Evolutionary conservation across 805 yeast genomes (phyloP), one percentile per base, ranked within the genome.

Genomic region (Brettanomyces naardenensis): DNA sequence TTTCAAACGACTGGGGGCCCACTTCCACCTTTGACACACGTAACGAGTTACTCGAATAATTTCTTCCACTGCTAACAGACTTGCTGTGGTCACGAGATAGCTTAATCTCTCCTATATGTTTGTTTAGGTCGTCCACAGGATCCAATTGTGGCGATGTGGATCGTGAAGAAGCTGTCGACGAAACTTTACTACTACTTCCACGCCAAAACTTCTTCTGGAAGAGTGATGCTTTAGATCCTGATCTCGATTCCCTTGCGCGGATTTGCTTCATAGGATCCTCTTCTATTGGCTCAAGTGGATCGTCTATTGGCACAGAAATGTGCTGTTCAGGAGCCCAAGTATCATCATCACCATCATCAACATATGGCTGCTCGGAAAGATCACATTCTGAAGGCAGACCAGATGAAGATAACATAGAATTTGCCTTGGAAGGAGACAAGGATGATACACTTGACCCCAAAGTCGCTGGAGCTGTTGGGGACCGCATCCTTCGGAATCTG

Each of bases 1-100:
- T 90, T 47, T 89, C 96, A 57, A 92, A 92, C 20, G 92, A 82
- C 32, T 75, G 73, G 3, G 95, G 94, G 5, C 80, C 74, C 17
- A 94, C 99, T 52, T 83, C 87, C 7, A 81, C 87, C 44, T 78
- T 81, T 39, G 76, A 69, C 27, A 79, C 71, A 51, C 78, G 84
- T 39, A 82, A 82, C 10, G 95, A 76, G 45, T 80, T 78, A 42
- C 80, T 72, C 15, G 88, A 78, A 52, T 84, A 84, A 45, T 79
- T 75, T 44, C 94, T 66, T 6, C 68, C 57, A 13, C 32, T 35
- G 5, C 38, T 28, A 5, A 44, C 32, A 40, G 70, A 65, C 3
- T 78, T 66, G 42, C 68, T 66, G 38, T 68, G 60, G 53, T 48
- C 69, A 46, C 48, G 72, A 5, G 47, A 32, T 11, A 49, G 14